phyloP scores from a whole-genome alignment of 2,329 filamentous ascomycete genomes.

The Claviceps sp. region DNA sequence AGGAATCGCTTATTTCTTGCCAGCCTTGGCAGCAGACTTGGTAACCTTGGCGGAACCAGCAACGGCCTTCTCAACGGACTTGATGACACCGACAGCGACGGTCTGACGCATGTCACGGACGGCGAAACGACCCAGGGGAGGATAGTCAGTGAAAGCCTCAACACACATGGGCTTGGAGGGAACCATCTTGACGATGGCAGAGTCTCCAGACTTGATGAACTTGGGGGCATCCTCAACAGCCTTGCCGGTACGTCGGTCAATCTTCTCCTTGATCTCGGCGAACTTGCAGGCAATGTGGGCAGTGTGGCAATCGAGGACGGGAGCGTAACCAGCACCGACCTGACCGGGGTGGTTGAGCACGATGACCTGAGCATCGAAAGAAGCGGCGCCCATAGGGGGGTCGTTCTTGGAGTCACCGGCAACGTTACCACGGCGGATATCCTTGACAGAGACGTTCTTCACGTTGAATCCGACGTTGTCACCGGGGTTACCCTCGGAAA shows the following conservation, averaged over 20 bases:
- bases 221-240: conserved; percentile 82
- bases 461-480: conserved; percentile 99
- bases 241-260: conserved; percentile 99
- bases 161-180: conserved; percentile 99
- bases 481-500: conserved; percentile 85
- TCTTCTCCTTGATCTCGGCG: conserved; percentile 98
- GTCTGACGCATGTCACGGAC: conserved; percentile 96
- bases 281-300: conserved; percentile 99
- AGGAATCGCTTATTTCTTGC: conserved; percentile 51
- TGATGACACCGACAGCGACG: conserved; percentile 91
- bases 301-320: conserved; percentile 99
- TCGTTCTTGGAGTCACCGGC: conserved; percentile 99
- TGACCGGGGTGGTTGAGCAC: conserved; percentile 99
- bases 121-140: conserved; percentile 98
- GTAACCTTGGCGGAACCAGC: conserved; percentile 50
- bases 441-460: conserved; percentile 99
- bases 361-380: conserved; percentile 99
- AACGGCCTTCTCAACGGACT: conserved; percentile 59
- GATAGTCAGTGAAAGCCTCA: conserved; percentile 99
- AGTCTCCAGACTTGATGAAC: conserved; percentile 99
- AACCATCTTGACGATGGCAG: conserved; percentile 99
- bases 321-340: conserved; percentile 97
- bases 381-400: conserved; percentile 75
- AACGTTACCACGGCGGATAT: conserved; percentile 99
- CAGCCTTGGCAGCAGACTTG: conserved; percentile 60